These are phyloP conservation scores for Fusarium oxysporum DNA, from an alignment of 2,329 filamentous ascomycete species.

Conservation along the genomic window DNA sequence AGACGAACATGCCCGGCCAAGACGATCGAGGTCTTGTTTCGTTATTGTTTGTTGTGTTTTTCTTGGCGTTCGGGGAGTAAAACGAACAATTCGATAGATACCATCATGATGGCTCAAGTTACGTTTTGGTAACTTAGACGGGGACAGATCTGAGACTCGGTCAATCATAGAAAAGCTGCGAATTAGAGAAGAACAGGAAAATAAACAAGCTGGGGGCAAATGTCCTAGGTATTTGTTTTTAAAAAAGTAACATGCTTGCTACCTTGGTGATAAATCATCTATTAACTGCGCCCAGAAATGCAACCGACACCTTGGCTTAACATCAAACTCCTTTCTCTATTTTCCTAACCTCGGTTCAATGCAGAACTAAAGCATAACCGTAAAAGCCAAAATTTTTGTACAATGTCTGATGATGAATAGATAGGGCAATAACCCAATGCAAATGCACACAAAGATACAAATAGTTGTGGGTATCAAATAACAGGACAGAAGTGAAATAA, in stretches of 20 bases:
- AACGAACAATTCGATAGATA: neutral
- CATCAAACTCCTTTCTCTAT: slow-evolving; percentile 26
- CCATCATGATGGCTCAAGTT: slow-evolving; percentile 8
- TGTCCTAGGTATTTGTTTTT: slow-evolving; percentile 16
- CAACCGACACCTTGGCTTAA: slow-evolving; percentile 2
- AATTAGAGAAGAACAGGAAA: slow-evolving; percentile 1
- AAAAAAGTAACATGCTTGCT: slow-evolving; percentile 17
- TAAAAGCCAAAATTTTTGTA: slow-evolving; percentile 11
- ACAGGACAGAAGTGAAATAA: slow-evolving; percentile 42
- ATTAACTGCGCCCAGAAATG: slow-evolving; percentile 23
- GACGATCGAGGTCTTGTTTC: neutral
- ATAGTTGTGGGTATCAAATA: slow-evolving; percentile 46
- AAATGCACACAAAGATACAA: slow-evolving; percentile 27
- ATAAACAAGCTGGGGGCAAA: slow-evolving; percentile 6
- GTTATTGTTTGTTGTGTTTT: neutral
- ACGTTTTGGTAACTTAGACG: slow-evolving; percentile 21
- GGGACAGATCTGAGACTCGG: neutral
- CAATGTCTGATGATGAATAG: slow-evolving; percentile 25
- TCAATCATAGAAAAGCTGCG: slow-evolving; percentile 3
- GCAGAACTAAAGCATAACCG: slow-evolving; percentile 21
- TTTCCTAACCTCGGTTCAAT: slow-evolving; percentile 25
- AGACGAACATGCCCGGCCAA: neutral
- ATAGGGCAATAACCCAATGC: slow-evolving; percentile 7
- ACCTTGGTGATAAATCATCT: slow-evolving; percentile 25
- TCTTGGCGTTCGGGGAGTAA: slow-evolving; percentile 8